These are phyloP conservation scores for Jackrogersella multiformis DNA, from an alignment of 495 filamentous ascomycete genomes.

Conservation along the genomic window DNA sequence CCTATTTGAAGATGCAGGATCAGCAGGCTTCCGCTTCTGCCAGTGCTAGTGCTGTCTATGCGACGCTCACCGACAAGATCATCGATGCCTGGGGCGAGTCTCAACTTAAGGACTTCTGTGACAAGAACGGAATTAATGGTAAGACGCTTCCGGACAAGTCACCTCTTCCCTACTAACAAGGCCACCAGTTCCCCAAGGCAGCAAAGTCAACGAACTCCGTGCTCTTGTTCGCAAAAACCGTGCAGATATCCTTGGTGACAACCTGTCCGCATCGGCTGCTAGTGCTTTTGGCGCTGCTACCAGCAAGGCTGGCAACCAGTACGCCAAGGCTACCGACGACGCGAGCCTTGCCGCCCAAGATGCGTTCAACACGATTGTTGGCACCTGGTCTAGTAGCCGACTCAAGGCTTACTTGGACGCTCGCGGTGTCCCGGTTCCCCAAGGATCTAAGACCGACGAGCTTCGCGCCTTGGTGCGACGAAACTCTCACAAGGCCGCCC, in stretches of 20 bases:
- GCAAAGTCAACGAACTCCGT: conserved; percentile 85
- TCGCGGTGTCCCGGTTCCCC: conserved; percentile 76
- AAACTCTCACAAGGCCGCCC: conserved; percentile 75
- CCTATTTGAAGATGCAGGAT: conserved; percentile 70
- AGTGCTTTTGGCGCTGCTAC: conserved; percentile 83
- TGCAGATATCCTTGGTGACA: conserved; percentile 74
- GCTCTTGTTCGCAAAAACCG: conserved; percentile 93
- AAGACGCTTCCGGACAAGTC: neutral
- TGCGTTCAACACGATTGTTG: conserved; percentile 70
- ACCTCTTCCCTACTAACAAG: conserved; percentile 53
- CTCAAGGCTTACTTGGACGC: conserved; percentile 82
- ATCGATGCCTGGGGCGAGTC: conserved; percentile 91
- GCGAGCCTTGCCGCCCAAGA: conserved; percentile 70
- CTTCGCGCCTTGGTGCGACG: conserved; percentile 78
- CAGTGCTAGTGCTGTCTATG: conserved; percentile 72
- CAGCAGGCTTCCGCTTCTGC: conserved; percentile 68
- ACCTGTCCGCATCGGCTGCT: conserved; percentile 66
- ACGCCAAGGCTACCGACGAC: conserved; percentile 77
- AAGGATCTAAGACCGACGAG: conserved; percentile 79
- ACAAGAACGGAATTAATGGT: conserved; percentile 79
- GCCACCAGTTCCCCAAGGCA: conserved; percentile 87
- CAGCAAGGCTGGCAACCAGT: conserved; percentile 80
- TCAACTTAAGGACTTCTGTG: conserved; percentile 89
- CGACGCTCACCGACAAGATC: conserved; percentile 79
- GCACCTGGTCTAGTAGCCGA: conserved; percentile 73